phyloP scores from a whole-genome alignment of 73 alveolate genomes.

The Tetrahymena borealis region DNA sequence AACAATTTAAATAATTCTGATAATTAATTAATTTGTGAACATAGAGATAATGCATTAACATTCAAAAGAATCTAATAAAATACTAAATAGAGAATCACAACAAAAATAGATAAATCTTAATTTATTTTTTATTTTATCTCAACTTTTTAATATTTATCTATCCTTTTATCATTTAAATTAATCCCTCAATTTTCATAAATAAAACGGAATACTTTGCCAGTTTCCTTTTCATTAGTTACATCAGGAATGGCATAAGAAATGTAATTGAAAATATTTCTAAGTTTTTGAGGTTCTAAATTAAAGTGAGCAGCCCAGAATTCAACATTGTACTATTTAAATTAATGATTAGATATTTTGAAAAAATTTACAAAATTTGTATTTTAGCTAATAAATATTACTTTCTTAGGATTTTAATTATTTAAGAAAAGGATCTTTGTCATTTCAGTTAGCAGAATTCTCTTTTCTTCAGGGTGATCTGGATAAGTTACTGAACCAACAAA shows the following conservation, averaged over 20 bases:
- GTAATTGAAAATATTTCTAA: slow-evolving; percentile 69
- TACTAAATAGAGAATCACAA: too few relatives aligned
- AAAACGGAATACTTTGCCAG: background rate
- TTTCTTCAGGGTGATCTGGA: slow-evolving; percentile 22
- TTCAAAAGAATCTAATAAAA: too few relatives aligned
- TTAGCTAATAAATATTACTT: background rate
- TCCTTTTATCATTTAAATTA: too few relatives aligned
- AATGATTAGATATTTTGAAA: background rate
- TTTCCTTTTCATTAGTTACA: slow-evolving; percentile 6
- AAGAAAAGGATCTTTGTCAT: slow-evolving; percentile 55
- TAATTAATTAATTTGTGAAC: too few relatives aligned
- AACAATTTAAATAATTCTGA: too few relatives aligned
- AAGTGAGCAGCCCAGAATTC: slow-evolving; percentile 67
- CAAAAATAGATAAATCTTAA: too few relatives aligned
- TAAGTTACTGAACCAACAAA: background rate
- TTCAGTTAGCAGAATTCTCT: slow-evolving; percentile 67
- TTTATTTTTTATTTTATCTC: too few relatives aligned
- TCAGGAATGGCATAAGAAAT: slow-evolving; percentile 69
- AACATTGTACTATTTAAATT: slow-evolving; percentile 43
- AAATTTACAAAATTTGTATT: background rate
- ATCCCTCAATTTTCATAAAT: background rate
- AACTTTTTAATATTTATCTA: too few relatives aligned
- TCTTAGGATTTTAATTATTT: slow-evolving; percentile 72
- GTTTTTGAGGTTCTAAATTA: slow-evolving; percentile 55
- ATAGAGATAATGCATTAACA: too few relatives aligned